These are phyloP conservation scores for Neonectria punicea DNA, from an alignment of 2,329 filamentous ascomycete species.

Conservation along the genomic window DNA sequence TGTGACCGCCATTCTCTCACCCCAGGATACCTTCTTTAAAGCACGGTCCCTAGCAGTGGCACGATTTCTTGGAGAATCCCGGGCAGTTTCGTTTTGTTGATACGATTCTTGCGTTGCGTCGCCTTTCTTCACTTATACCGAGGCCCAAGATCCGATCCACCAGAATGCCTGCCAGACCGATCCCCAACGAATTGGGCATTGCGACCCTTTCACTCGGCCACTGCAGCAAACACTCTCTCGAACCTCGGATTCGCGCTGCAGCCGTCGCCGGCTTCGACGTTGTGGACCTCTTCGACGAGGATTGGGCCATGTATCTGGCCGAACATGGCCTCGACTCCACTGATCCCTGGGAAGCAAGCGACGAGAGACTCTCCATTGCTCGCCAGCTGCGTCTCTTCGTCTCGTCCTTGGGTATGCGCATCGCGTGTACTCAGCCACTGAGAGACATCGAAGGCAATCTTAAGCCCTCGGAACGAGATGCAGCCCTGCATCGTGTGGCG, in stretches of 20 bases:
- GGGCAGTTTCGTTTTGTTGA: background rate
- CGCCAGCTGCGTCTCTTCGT: conserved; percentile 16
- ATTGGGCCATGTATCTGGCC: conserved; percentile 26
- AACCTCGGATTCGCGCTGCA: conserved; percentile 22
- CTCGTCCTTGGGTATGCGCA: conserved; percentile 23
- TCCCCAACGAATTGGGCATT: conserved; percentile 27
- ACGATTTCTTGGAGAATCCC: background rate
- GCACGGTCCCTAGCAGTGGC: conserved; percentile 1
- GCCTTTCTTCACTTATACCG: background rate
- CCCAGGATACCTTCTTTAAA: background rate
- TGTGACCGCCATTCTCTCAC: background rate
- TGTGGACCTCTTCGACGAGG: conserved; percentile 29
- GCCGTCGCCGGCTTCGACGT: conserved; percentile 23
- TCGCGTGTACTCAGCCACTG: conserved; percentile 28
- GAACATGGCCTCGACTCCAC: conserved; percentile 27
- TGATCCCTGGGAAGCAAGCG: conserved; percentile 26
- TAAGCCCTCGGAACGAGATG: conserved; percentile 8
- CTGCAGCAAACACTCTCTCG: conserved; percentile 22
- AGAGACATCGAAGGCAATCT: conserved; percentile 28
- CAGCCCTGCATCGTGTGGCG: conserved; percentile 21
- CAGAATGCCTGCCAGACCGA: conserved; percentile 13
- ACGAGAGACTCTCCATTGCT: conserved; percentile 22
- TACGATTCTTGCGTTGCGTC: background rate
- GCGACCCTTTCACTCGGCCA: conserved; percentile 26
- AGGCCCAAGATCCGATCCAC: background rate